Conservation (phyloP, 305 asterid species). For the Lippia alba region DNA sequence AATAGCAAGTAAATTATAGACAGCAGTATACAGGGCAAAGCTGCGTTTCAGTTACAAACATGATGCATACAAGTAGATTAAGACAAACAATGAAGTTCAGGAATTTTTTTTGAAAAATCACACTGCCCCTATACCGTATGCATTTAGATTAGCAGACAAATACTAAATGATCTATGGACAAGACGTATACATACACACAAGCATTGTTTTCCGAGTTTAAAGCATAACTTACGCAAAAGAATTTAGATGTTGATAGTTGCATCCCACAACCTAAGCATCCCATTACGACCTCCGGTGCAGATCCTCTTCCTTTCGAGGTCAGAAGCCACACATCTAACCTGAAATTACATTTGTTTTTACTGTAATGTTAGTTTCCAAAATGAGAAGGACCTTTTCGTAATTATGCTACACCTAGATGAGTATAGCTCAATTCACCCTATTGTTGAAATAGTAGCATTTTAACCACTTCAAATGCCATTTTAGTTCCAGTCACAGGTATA, state of each 20-base stretch:
- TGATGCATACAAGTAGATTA: neutral
- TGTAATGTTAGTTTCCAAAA: too few relatives aligned
- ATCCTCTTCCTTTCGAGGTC: slow-evolving; percentile 95
- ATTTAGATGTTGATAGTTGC: slow-evolving; percentile 85
- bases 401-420: too few relatives aligned
- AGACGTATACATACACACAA: neutral
- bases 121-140: slow-evolving; percentile 9
- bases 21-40: neutral
- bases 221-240: neutral
- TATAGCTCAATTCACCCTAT: too few relatives aligned
- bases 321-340: slow-evolving; percentile 88
- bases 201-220: neutral
- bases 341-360: slow-evolving; percentile 30
- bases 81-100: slow-evolving; percentile 1
- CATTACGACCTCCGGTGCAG: slow-evolving; percentile 90
- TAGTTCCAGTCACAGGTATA: too few relatives aligned
- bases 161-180: neutral
- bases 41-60: slow-evolving; percentile 6
- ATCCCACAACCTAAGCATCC: slow-evolving; percentile 95
- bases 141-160: neutral
- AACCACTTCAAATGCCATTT: too few relatives aligned
- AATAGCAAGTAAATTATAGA: neutral
- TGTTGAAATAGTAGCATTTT: too few relatives aligned
- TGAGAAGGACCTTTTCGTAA: too few relatives aligned
- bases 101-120: neutral